Percentiles rank a stretch among this genome's conserved stretches.
Conservation (phyloP, 768 basidiomycete genomes). For the Leccinum boreale region DNA sequence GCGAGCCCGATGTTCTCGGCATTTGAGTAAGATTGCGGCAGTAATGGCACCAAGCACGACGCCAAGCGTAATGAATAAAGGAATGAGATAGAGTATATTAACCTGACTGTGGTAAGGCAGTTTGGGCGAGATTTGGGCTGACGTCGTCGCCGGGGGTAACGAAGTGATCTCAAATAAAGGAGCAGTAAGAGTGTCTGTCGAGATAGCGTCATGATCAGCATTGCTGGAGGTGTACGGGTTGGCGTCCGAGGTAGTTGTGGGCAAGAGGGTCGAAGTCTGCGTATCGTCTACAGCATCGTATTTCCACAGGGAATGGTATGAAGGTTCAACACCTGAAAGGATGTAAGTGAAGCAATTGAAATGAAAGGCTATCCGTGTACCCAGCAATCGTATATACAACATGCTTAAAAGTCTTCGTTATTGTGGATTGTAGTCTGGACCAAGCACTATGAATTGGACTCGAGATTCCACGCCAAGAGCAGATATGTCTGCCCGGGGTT, state of each 20-base stretch:
- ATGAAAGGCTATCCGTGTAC: constrained; percentile 7
- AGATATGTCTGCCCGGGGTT: constrained; percentile 55
- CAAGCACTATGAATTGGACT: constrained; percentile 38
- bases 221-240: background rate
- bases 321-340: constrained; percentile 16
- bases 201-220: background rate
- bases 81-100: constrained; percentile 29
- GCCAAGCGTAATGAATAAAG: constrained; percentile 26
- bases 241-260: background rate
- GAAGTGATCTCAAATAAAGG: constrained; percentile 35
- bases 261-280: constrained; percentile 10
- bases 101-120: constrained; percentile 18
- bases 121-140: constrained; percentile 14
- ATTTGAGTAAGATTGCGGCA: constrained; percentile 8
- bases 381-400: constrained; percentile 18
- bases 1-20: constrained; percentile 2
- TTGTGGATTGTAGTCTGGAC: constrained; percentile 36
- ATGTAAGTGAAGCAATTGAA: constrained; percentile 1
- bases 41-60: constrained; percentile 21
- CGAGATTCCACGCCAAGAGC: constrained; percentile 62
- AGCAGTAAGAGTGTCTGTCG: constrained; percentile 9
- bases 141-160: constrained; percentile 24
- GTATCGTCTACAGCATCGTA: constrained; percentile 31
- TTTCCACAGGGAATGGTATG: constrained; percentile 38
- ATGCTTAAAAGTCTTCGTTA: constrained; percentile 11